phyloP scores from a whole-genome alignment of 371 early-diverging fungal genomes.

The Mortierella sp. region DNA sequence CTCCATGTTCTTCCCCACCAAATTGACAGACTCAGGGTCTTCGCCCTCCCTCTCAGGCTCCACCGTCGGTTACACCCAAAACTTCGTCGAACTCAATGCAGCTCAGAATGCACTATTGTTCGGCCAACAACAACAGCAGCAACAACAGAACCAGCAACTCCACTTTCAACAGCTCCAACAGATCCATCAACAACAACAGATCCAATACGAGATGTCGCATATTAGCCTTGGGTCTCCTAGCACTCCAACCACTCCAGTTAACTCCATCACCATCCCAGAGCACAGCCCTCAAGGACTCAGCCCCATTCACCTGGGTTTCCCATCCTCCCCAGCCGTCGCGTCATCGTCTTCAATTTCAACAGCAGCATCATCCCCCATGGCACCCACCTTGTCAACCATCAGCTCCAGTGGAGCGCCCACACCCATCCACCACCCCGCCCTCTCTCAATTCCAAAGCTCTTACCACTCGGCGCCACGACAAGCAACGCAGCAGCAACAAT shows the following conservation, averaged over 20 bases:
- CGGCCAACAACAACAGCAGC: neutral
- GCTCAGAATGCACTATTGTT: neutral
- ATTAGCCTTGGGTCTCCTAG: neutral
- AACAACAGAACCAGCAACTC: neutral
- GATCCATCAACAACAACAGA: constrained; percentile 13
- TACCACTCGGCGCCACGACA: neutral
- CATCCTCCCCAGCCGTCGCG: neutral
- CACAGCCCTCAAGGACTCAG: neutral
- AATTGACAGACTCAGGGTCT: neutral
- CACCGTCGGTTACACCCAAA: neutral
- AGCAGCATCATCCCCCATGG: neutral
- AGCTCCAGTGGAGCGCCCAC: neutral
- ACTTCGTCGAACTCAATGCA: neutral
- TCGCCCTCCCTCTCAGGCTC: neutral
- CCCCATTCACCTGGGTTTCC: neutral
- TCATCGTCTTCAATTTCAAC: neutral
- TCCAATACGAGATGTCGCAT: neutral
- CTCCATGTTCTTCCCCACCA: constrained; percentile 10
- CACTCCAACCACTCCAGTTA: constrained; percentile 9
- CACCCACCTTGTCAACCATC: neutral
- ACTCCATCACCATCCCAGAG: constrained; percentile 6
- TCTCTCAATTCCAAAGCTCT: constrained; percentile 11
- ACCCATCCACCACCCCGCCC: neutral
- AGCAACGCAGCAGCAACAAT: neutral
- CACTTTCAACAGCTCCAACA: constrained; percentile 3